phyloP scores from a whole-genome alignment of 2,329 filamentous ascomycete species.

The Aulographum hederae region DNA sequence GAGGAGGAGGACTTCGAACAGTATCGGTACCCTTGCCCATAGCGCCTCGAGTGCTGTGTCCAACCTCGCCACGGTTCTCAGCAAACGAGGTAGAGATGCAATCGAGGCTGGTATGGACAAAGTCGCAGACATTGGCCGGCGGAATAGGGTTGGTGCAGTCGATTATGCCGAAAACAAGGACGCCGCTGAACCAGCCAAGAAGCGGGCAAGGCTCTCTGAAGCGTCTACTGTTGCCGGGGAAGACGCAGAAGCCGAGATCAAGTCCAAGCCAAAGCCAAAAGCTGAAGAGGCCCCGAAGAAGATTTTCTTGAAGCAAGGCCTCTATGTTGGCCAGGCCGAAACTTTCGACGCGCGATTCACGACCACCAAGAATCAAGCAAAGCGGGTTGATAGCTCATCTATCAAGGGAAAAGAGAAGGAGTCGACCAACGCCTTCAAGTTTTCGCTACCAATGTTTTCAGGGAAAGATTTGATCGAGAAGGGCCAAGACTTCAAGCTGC shows the following conservation, averaged over 20 bases:
- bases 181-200: neutral
- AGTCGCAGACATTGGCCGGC: neutral
- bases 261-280: neutral
- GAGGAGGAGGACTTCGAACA: too few relatives aligned
- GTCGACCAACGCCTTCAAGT: too few relatives aligned
- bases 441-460: constrained; percentile 50
- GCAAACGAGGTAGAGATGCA: constrained; percentile 1
- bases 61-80: neutral
- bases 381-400: neutral
- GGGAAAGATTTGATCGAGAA: constrained; percentile 48
- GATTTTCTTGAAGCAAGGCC: constrained; percentile 62
- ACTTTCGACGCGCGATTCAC: constrained; percentile 11
- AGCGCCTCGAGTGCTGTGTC: neutral
- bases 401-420: constrained; percentile 3
- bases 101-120: neutral
- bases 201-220: neutral
- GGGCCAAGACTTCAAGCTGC: constrained; percentile 22
- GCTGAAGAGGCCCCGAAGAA: constrained; percentile 31
- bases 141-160: neutral
- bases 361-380: constrained; percentile 7
- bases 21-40: too few relatives aligned
- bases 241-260: neutral
- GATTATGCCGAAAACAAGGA: neutral
- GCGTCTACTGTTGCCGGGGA: neutral
- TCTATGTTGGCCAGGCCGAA: constrained; percentile 67